phyloP scores from a whole-genome alignment of 345 rosid species.

The Cardiospermum halicacabum region DNA sequence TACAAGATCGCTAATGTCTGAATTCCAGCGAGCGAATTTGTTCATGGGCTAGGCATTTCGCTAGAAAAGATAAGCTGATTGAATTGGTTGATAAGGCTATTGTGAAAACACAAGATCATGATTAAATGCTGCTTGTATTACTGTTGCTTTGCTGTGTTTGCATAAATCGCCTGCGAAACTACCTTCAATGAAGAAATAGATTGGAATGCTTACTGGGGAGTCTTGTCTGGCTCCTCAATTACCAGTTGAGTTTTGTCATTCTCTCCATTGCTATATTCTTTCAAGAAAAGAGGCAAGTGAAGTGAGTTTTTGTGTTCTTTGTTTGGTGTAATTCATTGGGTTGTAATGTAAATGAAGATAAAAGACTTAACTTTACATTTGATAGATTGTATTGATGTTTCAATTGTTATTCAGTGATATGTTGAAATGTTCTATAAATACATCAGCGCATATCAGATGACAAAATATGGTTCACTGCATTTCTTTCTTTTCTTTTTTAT shows the following conservation, averaged over 20 bases:
- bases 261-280: constrained; percentile 63
- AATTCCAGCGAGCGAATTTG: constrained; percentile 79
- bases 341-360: constrained; percentile 20
- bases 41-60: constrained; percentile 88
- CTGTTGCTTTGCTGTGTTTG: constrained; percentile 78
- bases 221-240: constrained; percentile 51
- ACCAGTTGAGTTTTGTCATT: constrained; percentile 77
- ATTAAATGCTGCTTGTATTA: constrained; percentile 74
- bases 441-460: no score
- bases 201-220: constrained; percentile 64
- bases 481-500: no score
- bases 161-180: constrained; percentile 67
- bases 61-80: constrained; percentile 60
- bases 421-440: constrained; percentile 12
- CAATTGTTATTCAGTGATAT: no score
- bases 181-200: constrained; percentile 78
- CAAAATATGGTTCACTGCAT: no score
- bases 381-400: constrained; percentile 15
- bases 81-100: constrained; percentile 74
- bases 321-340: constrained; percentile 14
- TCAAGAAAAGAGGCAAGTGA: constrained; percentile 41
- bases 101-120: constrained; percentile 47
- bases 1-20: constrained; percentile 63
- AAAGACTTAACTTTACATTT: constrained; percentile 9
- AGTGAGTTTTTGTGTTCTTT: constrained; percentile 5